Percentiles rank a stretch among this genome's conserved stretches.
Evolutionary conservation across 495 filamentous ascomycete species (phyloP).

Genomic region (Mycothermus thermophilus): DNA sequence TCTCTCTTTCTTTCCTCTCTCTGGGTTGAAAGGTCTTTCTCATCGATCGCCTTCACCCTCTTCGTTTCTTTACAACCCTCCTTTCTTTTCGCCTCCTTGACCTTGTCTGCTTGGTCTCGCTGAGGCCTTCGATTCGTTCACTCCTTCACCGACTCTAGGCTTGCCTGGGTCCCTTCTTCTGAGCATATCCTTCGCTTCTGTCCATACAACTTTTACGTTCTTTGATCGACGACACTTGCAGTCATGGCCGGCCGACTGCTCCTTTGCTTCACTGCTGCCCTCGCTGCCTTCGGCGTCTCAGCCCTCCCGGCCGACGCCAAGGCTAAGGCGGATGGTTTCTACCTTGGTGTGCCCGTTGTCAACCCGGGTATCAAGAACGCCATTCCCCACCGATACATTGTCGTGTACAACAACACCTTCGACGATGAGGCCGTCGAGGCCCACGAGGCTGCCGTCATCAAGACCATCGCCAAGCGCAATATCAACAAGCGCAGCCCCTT

Average conservation of each 20-base stretch:
- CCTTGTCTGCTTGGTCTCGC: too few relatives aligned
- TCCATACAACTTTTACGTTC: too few relatives aligned
- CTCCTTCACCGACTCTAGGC: constrained; percentile 3
- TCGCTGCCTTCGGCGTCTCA: constrained; percentile 20
- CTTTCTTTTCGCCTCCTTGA: constrained; percentile 6
- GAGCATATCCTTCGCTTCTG: too few relatives aligned
- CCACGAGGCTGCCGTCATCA: constrained; percentile 28
- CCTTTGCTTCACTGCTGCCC: constrained; percentile 16
- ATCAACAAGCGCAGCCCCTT: constrained; percentile 26
- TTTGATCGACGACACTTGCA: too few relatives aligned
- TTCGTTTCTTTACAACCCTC: too few relatives aligned
- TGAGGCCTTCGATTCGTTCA: not conserved
- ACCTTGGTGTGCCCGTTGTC: constrained; percentile 30
- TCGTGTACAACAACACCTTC: constrained; percentile 36
- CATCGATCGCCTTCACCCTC: constrained; percentile 1
- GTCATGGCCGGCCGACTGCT: constrained; percentile 19
- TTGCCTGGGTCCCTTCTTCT: too few relatives aligned
- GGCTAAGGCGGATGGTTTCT: constrained; percentile 12
- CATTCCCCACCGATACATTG: constrained; percentile 35
- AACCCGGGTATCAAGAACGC: constrained; percentile 25
- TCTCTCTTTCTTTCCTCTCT: constrained; percentile 8
- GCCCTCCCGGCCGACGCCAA: constrained; percentile 15
- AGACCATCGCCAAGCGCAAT: constrained; percentile 35
- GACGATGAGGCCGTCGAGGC: constrained; percentile 25
- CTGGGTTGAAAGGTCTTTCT: constrained; percentile 3